phyloP scores from a whole-genome alignment of 768 basidiomycete genomes.

The Sutorius australiensis region DNA sequence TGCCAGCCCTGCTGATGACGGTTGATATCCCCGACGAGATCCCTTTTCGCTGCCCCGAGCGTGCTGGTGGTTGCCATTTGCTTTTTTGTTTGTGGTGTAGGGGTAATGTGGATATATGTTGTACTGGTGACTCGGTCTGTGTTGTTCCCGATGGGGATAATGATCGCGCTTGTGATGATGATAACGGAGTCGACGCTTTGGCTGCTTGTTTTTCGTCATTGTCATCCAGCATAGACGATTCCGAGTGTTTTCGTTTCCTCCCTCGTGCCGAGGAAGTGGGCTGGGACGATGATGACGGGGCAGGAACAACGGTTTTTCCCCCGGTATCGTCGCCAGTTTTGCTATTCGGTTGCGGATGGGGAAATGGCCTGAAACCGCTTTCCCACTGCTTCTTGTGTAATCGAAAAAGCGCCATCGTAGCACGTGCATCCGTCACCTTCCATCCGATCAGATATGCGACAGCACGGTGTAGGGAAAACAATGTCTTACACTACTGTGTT shows the following conservation, averaged over 20 bases:
- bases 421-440: constrained; percentile 84
- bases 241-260: constrained; percentile 18
- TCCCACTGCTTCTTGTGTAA: constrained; percentile 85
- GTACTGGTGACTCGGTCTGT: background rate
- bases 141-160: background rate
- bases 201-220: background rate
- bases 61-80: background rate
- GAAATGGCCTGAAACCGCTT: constrained; percentile 30
- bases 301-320: background rate
- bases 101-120: background rate
- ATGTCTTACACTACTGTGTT: constrained; percentile 79
- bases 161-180: background rate
- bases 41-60: constrained; percentile 39
- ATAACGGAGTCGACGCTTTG: background rate
- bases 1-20: constrained; percentile 34
- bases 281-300: background rate
- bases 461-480: background rate
- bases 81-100: background rate
- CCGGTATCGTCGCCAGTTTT: background rate
- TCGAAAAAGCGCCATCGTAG: constrained; percentile 91
- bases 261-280: background rate
- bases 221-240: background rate
- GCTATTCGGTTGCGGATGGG: background rate
- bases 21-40: constrained; percentile 62
- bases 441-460: background rate